These are phyloP conservation scores for Cyberlindnera meyerae DNA, from an alignment of 805 yeast genomes.

Conservation along the genomic window DNA sequence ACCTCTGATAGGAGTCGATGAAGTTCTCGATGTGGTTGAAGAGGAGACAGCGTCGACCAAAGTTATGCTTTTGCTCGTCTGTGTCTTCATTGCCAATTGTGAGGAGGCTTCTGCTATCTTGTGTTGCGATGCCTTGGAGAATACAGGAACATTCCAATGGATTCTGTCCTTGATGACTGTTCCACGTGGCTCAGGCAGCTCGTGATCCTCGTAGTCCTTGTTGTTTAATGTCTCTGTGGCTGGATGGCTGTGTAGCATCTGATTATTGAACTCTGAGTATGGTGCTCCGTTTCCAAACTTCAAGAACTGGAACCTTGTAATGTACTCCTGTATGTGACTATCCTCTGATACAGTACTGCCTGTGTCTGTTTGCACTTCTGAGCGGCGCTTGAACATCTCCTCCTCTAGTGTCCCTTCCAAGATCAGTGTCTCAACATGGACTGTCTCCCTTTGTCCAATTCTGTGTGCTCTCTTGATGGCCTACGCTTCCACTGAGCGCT, in stretches of 20 bases:
- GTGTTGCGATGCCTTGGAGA: slow-evolving; percentile 17
- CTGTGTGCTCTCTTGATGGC: slow-evolving; percentile 76
- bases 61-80: slow-evolving; percentile 1
- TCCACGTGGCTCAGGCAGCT: slow-evolving; percentile 27
- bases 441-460: slow-evolving; percentile 63
- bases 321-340: slow-evolving; percentile 51
- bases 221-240: slow-evolving; percentile 11
- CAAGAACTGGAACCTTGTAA: slow-evolving; percentile 46
- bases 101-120: slow-evolving; percentile 9
- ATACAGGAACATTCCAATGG: slow-evolving; percentile 35
- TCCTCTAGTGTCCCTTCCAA: slow-evolving; percentile 61
- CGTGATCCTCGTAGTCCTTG: slow-evolving; percentile 18
- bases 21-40: no score
- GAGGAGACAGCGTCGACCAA: no score
- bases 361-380: slow-evolving; percentile 15
- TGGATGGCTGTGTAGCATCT: neutral
- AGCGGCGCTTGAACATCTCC: slow-evolving; percentile 51
- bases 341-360: slow-evolving; percentile 49
- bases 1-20: no score
- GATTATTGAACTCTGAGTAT: slow-evolving; percentile 12
- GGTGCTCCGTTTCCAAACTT: slow-evolving; percentile 17
- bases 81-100: neutral
- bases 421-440: slow-evolving; percentile 63
- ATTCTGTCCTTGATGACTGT: slow-evolving; percentile 2
- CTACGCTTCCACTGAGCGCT: slow-evolving; percentile 63